Evolutionary conservation across 2,329 filamentous ascomycete genomes (phyloP).

Genomic region (Colletotrichum lentis): DNA sequence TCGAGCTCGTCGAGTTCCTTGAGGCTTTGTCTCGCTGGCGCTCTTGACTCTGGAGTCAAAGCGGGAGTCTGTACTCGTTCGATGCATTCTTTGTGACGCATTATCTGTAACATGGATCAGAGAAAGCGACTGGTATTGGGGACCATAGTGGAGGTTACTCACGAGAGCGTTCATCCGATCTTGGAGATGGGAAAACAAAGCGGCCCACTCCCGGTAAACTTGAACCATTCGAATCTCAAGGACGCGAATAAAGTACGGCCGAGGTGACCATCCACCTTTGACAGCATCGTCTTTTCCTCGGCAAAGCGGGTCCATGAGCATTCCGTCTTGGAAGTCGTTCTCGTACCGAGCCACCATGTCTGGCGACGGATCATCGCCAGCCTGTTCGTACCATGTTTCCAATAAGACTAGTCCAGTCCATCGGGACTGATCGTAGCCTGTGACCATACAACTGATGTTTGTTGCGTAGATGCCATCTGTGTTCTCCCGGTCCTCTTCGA

Average conservation of each 20-base stretch:
- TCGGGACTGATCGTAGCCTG: neutral
- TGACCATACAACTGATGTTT: neutral
- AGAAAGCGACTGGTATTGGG: too few species aligned
- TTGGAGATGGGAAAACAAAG: neutral
- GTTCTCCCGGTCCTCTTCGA: rapidly evolving
- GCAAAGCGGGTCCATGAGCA: neutral
- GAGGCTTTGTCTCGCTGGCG: neutral
- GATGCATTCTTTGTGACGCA: neutral
- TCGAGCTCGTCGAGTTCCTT: neutral
- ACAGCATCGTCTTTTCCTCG: neutral
- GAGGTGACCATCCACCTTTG: neutral
- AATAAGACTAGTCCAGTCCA: neutral
- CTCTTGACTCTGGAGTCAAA: rapidly evolving
- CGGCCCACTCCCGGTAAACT: neutral
- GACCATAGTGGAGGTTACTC: neutral
- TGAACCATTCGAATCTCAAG: neutral
- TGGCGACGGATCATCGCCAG: neutral
- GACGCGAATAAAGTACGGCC: neutral
- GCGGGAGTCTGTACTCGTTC: neutral
- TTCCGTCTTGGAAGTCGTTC: neutral
- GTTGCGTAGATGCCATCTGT: neutral
- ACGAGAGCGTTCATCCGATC: neutral
- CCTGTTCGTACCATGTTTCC: slow-evolving; percentile 12
- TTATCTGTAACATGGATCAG: neutral
- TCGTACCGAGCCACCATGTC: slow-evolving; percentile 14